Evolutionary conservation across 768 basidiomycete genomes (phyloP).

Genomic region (Termitomyces sp.): DNA sequence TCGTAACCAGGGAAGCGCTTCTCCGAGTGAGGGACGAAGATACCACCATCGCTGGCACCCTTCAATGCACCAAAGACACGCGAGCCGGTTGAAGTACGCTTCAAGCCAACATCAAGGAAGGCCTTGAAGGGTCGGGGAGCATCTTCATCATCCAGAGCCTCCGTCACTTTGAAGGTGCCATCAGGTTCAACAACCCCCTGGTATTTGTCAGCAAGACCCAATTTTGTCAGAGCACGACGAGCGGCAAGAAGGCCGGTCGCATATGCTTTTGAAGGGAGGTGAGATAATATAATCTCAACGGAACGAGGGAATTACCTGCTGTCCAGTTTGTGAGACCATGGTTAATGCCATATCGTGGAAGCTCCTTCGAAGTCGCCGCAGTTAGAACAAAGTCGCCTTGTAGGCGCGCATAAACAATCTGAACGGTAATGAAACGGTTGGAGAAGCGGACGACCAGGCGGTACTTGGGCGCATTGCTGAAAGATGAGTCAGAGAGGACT

Average conservation of each 20-base stretch:
- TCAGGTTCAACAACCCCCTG: slow-evolving; percentile 91
- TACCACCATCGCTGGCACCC: slow-evolving; percentile 96
- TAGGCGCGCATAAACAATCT: slow-evolving; percentile 95
- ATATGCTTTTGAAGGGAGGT: slow-evolving; percentile 58
- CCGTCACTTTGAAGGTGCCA: slow-evolving; percentile 80
- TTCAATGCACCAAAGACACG: slow-evolving; percentile 99
- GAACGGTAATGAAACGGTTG: slow-evolving; percentile 93
- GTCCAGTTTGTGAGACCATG: slow-evolving; percentile 99
- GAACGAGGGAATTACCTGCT: slow-evolving; percentile 55
- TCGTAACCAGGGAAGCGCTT: slow-evolving; percentile 99
- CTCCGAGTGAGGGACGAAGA: slow-evolving; percentile 96
- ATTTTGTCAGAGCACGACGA: slow-evolving; percentile 91
- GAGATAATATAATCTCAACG: neutral
- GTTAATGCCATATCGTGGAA: slow-evolving; percentile 93
- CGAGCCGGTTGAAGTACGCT: slow-evolving; percentile 95
- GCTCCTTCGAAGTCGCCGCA: slow-evolving; percentile 85
- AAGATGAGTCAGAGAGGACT: neutral
- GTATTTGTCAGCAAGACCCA: slow-evolving; percentile 97
- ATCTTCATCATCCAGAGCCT: slow-evolving; percentile 85
- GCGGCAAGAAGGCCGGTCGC: slow-evolving; percentile 95
- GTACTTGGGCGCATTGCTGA: slow-evolving; percentile 93
- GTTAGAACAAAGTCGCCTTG: slow-evolving; percentile 95
- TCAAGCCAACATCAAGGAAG: slow-evolving; percentile 98
- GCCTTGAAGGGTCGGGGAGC: slow-evolving; percentile 98
- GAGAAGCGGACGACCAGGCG: slow-evolving; percentile 99